These are phyloP conservation scores for Neofusicoccum laricinum DNA, from an alignment of 2,329 filamentous ascomycete genomes.

Conservation along the genomic window DNA sequence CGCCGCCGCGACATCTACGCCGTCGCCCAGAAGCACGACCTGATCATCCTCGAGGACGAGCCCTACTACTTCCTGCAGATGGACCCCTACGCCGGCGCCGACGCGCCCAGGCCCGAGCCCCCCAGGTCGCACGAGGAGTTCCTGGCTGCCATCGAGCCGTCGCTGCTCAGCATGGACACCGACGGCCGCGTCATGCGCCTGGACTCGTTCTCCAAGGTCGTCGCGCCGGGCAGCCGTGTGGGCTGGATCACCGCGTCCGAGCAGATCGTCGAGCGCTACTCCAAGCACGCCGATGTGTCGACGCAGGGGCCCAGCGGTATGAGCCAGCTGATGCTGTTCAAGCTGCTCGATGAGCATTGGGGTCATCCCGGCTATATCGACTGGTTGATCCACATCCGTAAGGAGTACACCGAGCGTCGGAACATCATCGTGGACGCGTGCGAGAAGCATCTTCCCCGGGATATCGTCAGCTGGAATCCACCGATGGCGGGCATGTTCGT, in stretches of 20 bases:
- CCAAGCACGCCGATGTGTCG: constrained; percentile 76
- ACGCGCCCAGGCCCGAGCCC: constrained; percentile 46
- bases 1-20: constrained; percentile 71
- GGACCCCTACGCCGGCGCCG: constrained; percentile 65
- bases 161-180: constrained; percentile 73
- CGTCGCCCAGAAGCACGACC: constrained; percentile 77
- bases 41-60: constrained; percentile 88
- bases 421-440: constrained; percentile 77
- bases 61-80: constrained; percentile 94
- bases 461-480: constrained; percentile 74
- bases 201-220: constrained; percentile 91
- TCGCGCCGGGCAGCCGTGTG: constrained; percentile 75
- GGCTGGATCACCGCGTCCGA: constrained; percentile 89
- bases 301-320: constrained; percentile 85
- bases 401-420: constrained; percentile 76
- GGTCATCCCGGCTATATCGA: constrained; percentile 84
- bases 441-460: constrained; percentile 69
- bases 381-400: constrained; percentile 81
- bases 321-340: constrained; percentile 79
- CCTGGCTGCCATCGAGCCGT: constrained; percentile 68
- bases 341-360: constrained; percentile 91
- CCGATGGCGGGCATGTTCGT: constrained; percentile 94
- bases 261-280: constrained; percentile 79
- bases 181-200: constrained; percentile 87
- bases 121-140: constrained; percentile 69